Base-by-base conservation (phyloP, 139 green algal genomes). In the Choricystis sp. region DNA sequence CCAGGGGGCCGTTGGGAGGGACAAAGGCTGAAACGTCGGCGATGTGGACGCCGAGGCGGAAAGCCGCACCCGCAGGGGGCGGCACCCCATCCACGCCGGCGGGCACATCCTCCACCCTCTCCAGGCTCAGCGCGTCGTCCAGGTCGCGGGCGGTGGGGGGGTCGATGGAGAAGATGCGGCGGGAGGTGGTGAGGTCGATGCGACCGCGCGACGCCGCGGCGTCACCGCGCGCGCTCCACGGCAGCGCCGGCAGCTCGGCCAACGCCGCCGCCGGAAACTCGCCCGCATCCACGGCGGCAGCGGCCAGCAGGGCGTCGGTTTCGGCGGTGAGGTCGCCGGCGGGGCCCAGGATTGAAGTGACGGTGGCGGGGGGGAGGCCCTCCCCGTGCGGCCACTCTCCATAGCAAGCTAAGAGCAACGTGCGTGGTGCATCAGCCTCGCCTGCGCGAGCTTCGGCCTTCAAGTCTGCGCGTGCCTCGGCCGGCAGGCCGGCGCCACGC, bases 21-120 rank as follows among this genome's bases (percentile, higher is more conserved):
- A 92, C 75, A 70, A 96, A 95, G 66, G 85, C 75, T 1, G 79
- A 77, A 57, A 96, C 88, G 59, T 96, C 88, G 29, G 88, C 87
- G 62, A 96, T 96, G 78, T 96, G 88, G 26, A 96, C 88, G 1
- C 86, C 88, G 31, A 95, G 73, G 0, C 77, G 67, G 48, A 71
- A 75, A 26, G 58, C 29, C 25, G 69, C 77, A 4, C 67, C 61
- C 0, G 58, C 40, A 22, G 0, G 21, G 26, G 2, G 20, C n/a
- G 9, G 16, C 40, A 9, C 9, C 40, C 9, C 40, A 16, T 16
- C 40, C 40, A 52, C 9, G 40, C 9, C 40, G 40, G 9, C 40
- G 16, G 40, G 40, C 40, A 16, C 19, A 5, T 31, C 19, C 5
- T 78, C 21, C 77, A 88, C 49, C n/a, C n/a, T n/a, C n/a, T n/a